A percentile compares a stretch with the other conserved stretches of the same genome.
Evolutionary conservation across 1,139 yeast genomes (phyloP).

Genomic region (Yamadazyma epiphylla): DNA sequence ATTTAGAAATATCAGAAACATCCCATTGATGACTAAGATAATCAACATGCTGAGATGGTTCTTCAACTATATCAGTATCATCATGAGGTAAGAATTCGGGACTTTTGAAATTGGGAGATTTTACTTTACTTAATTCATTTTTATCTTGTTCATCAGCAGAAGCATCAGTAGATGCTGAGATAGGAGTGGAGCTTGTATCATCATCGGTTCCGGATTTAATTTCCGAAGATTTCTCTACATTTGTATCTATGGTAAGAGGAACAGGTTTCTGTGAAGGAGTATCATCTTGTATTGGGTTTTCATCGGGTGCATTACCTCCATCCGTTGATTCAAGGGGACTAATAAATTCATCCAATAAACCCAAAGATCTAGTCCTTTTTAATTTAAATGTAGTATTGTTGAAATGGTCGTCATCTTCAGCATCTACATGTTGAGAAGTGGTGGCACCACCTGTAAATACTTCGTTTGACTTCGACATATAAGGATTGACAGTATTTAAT

Average conservation of each 20-base stretch:
- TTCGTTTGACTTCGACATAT: slow-evolving; percentile 16
- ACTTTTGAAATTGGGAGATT: slow-evolving; percentile 12
- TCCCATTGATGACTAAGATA: slow-evolving; percentile 95
- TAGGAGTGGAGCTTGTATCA: neutral
- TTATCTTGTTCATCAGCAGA: slow-evolving; percentile 1
- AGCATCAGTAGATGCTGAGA: neutral
- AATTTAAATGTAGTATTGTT: slow-evolving; percentile 69
- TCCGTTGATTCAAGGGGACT: slow-evolving; percentile 23
- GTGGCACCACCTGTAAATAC: slow-evolving; percentile 49
- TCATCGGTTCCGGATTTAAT: slow-evolving; percentile 1
- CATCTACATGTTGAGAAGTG: slow-evolving; percentile 61
- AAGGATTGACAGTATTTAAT: too few relatives aligned
- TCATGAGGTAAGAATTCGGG: slow-evolving; percentile 65
- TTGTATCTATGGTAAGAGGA: too few relatives aligned
- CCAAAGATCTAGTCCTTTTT: slow-evolving; percentile 82
- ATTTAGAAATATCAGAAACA: slow-evolving; percentile 84
- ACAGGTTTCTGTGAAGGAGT: neutral
- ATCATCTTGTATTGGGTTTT: neutral
- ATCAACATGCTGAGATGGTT: slow-evolving; percentile 89
- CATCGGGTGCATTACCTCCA: slow-evolving; percentile 5
- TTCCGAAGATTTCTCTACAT: neutral
- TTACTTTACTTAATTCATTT: neutral
- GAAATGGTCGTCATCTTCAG: slow-evolving; percentile 69
- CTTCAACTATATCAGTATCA: slow-evolving; percentile 75
- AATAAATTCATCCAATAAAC: slow-evolving; percentile 70